A percentile compares a stretch with the other conserved stretches of the same genome.
phyloP scores from a whole-genome alignment of 2,329 filamentous ascomycete genomes.

The Cordyceps cateniannulata region DNA sequence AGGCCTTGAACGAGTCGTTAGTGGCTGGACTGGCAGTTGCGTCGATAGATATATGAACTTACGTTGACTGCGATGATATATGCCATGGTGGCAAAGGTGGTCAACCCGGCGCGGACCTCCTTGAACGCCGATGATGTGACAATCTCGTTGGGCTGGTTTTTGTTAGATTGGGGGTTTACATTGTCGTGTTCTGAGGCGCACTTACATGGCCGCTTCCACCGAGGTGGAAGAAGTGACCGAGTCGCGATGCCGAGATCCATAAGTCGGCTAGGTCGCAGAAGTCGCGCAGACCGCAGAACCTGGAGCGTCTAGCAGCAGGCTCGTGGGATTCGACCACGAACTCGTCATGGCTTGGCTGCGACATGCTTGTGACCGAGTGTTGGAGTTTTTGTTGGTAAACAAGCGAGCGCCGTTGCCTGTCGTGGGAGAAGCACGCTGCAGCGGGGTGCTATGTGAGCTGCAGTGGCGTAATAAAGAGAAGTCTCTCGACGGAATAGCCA shows the following conservation, averaged over 20 bases:
- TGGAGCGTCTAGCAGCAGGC: conserved; percentile 19
- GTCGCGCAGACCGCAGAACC: conserved; percentile 28
- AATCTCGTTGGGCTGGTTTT: conserved; percentile 56
- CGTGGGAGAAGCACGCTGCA: not conserved
- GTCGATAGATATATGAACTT: conserved; percentile 17
- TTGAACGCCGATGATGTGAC: conserved; percentile 65
- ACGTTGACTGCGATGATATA: conserved; percentile 76
- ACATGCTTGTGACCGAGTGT: not conserved
- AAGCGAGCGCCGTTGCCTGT: not conserved
- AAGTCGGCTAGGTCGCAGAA: conserved; percentile 29
- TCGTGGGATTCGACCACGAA: conserved; percentile 14
- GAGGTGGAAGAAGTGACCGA: conserved; percentile 60
- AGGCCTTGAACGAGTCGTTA: conserved; percentile 42
- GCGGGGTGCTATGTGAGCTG: not conserved
- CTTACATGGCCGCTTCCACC: conserved; percentile 63
- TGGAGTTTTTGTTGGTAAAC: not conserved
- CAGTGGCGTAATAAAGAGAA: not conserved
- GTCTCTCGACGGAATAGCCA: not conserved
- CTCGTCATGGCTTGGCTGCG: conserved; percentile 9
- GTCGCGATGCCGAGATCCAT: conserved; percentile 33
- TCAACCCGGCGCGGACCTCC: conserved; percentile 72
- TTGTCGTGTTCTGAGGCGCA: conserved; percentile 6
- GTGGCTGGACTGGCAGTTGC: not conserved
- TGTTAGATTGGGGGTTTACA: not conserved
- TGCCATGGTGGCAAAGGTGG: conserved; percentile 76